Evolutionary conservation across 495 filamentous ascomycete genomes (phyloP), one percentile per base, ranked within the genome.

Genomic region (Daldinia concentrica): DNA sequence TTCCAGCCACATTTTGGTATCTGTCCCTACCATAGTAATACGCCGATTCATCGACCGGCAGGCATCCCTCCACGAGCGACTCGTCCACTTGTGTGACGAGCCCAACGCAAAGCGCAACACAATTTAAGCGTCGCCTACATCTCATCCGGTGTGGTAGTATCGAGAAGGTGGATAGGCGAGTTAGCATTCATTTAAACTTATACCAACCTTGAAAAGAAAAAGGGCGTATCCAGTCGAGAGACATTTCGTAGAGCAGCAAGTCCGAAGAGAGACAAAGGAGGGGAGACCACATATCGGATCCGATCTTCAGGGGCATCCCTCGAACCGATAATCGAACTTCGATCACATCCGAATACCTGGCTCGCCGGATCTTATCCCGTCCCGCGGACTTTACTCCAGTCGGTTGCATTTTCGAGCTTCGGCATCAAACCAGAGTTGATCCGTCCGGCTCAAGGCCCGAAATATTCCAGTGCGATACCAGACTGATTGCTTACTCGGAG

Each of bases 1-100:
- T 66, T 64, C 62, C 62, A 73, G 71, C 71, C 71, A 73, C 66
- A 66, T 69, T 64, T 73, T 73, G 62, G 58, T 54, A 62, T 58
- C 54, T 65, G 57, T 65, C 52, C 41, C 62, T 66, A 66, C 62
- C 66, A 65, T 69, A 73, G 71, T 73, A 73, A 73, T 73, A 66
- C 45, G 41, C 61, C 57, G 48, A 72, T 64, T 63, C 62, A 48
- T 66, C 66, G 62, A 69, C 58, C 66, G 62, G 58, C 58, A 59
- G 62, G 63, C 71, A 55, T 69, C 58, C 56, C 30, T 48, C 36
- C 36, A 27, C 54, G 24, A 59, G 29, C 66, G 36, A 63, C 51
- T 66, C 54, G 50, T 54, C 62, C 66, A 43, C 39, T 60, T 69
- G 66, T 73, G 71, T 58, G 61, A 69, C 71, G 34, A 73, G 62